Evolutionary conservation across 345 rosid genomes (phyloP), one percentile per base, ranked within the genome.

Genomic region (Draba incana): DNA sequence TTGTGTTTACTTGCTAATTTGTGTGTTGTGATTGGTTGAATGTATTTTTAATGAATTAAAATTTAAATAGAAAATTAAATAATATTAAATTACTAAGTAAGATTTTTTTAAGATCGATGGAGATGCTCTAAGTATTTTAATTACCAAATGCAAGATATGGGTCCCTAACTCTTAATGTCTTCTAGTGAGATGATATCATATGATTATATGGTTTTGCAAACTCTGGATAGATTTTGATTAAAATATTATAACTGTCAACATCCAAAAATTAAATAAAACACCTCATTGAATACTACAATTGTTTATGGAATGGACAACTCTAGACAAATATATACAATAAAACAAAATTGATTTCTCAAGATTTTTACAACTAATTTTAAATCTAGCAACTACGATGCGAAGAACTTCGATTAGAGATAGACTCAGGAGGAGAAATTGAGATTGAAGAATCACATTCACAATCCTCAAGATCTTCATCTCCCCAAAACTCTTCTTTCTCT

Each of bases 391-490:
- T 74, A 59, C 49, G 72, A 43, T 66, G 42, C 1, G 68, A 79
- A 57, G 84, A 82, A 68, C 89, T 80, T 57, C 45, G 64, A 3
- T 78, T 83, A 0, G 98, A 86, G 62, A 83, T 74, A 5, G 92
- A 89, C 64, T 88, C 78, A 46, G 78, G 84, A 6, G 84, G 92
- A 45, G 97, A 88, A 63, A 69, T 38, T 7, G 92, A 84, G 79
- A 75, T 79, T 50, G 89, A 84, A 52, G 60, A 74, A 70, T 81
- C 81, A 68, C 59, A 82, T 46, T 88, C 90, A 62, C 81, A 79
- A 67, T 89, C 99, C 24, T 75, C 79, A 49, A 94, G 81, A 75
- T 94, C 99, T 81, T 91, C 96, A 68, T 84, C 91, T 8, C 95
- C 96, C 96, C 91, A 91, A 63, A 91, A 81, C 50, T 88, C 91